phyloP scores from a whole-genome alignment of 2,329 filamentous ascomycete species.

The Spiromastix sp. region DNA sequence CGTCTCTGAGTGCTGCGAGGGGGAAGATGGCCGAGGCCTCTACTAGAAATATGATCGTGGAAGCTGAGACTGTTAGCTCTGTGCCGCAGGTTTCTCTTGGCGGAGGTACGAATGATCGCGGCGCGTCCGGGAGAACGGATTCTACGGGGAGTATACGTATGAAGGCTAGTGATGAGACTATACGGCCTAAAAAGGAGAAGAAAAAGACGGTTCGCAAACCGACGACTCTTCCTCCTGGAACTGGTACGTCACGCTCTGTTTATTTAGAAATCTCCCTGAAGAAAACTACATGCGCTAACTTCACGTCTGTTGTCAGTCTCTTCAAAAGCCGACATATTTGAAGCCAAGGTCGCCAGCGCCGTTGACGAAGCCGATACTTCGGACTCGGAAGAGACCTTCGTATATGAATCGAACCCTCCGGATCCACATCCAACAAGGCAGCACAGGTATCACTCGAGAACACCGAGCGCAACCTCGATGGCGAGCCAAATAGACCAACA shows the following conservation, averaged over 20 bases:
- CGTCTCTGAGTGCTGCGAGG: conserved; percentile 54
- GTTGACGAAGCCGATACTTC: conserved; percentile 95
- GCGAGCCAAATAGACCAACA: conserved; percentile 40
- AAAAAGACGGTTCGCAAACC: conserved; percentile 70
- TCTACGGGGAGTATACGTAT: conserved; percentile 64
- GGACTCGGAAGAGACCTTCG: conserved; percentile 96
- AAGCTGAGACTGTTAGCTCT: conserved; percentile 90
- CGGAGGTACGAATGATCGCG: conserved; percentile 46
- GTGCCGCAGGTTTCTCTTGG: conserved; percentile 75
- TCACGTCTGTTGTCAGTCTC: conserved; percentile 50
- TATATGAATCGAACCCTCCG: conserved; percentile 92
- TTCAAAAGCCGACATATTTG: conserved; percentile 96
- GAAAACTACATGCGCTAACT: conserved; percentile 13
- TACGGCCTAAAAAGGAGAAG: conserved; percentile 87
- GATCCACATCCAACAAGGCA: conserved; percentile 48
- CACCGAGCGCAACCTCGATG: conserved; percentile 80
- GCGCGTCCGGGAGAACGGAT: conserved; percentile 50
- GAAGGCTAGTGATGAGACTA: conserved; percentile 90
- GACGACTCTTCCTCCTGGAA: conserved; percentile 36
- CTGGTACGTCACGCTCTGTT: conserved; percentile 8
- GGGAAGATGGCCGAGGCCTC: conserved; percentile 64
- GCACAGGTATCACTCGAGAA: conserved; percentile 79
- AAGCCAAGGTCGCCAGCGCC: conserved; percentile 89
- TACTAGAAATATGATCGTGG: conserved; percentile 86
- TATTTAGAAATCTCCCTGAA: background rate